phyloP scores from a whole-genome alignment of 1,139 yeast species.

The Maudiozyma humilis region DNA sequence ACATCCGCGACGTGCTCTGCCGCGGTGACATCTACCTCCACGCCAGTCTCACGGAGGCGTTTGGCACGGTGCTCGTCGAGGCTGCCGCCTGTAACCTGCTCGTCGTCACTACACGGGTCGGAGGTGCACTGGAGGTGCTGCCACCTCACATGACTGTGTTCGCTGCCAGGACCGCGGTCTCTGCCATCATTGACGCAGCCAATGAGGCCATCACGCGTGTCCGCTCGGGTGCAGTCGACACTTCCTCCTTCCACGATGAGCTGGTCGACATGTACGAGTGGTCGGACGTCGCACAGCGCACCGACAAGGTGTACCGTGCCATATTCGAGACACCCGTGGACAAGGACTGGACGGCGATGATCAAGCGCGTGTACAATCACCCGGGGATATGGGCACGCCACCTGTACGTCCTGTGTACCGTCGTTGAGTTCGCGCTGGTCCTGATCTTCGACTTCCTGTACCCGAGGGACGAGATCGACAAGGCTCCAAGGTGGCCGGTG shows the following conservation, averaged over 20 bases:
- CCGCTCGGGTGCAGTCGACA: constrained; percentile 53
- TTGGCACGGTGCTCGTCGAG: constrained; percentile 94
- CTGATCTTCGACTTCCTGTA: constrained; percentile 58
- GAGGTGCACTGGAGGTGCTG: constrained; percentile 94
- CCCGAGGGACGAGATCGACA: constrained; percentile 63
- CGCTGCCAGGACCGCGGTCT: constrained; percentile 73
- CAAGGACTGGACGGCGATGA: constrained; percentile 44
- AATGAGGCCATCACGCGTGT: constrained; percentile 54
- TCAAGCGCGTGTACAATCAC: constrained; percentile 59
- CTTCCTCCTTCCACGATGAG: constrained; percentile 68
- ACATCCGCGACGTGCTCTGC: constrained; percentile 87
- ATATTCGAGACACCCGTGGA: constrained; percentile 29
- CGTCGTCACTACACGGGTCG: constrained; percentile 92
- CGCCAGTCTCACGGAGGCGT: constrained; percentile 92
- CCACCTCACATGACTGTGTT: constrained; percentile 91
- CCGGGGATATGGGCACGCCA: constrained; percentile 82
- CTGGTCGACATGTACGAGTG: constrained; percentile 84
- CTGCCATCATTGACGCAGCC: constrained; percentile 65
- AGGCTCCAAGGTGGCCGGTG: constrained; percentile 70
- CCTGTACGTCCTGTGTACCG: constrained; percentile 65
- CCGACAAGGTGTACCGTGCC: constrained; percentile 72
- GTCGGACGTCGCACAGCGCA: constrained; percentile 79
- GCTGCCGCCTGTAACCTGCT: constrained; percentile 94
- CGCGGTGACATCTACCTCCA: constrained; percentile 91
- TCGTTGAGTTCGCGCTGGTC: constrained; percentile 66